Evolutionary conservation across 192 early-diverging fungal species (phyloP).

Genomic region (Helicostylum pulchrum): DNA sequence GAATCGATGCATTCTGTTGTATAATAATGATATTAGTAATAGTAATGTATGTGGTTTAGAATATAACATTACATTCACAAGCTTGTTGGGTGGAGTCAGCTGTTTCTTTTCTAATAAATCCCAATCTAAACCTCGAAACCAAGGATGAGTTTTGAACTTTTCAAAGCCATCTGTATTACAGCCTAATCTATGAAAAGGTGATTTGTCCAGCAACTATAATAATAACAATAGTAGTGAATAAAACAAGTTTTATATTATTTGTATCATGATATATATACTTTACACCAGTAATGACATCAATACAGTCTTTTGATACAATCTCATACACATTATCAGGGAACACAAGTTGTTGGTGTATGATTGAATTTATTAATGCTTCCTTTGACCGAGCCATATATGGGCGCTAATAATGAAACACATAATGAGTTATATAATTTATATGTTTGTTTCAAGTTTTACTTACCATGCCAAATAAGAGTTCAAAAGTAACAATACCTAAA

Average conservation of each 20-base stretch:
- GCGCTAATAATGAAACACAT: conserved; percentile 47
- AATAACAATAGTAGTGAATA: background rate
- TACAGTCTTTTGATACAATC: conserved; percentile 45
- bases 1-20: background rate
- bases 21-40: background rate
- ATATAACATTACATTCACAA: conserved; percentile 11
- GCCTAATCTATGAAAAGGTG: conserved; percentile 17
- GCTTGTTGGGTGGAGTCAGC: conserved; percentile 8
- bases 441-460: background rate
- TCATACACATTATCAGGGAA: conserved; percentile 60
- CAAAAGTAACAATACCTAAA: conserved; percentile 74
- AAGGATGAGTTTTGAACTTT: conserved; percentile 23
- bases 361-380: conserved; percentile 64
- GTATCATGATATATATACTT: background rate
- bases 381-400: conserved; percentile 80
- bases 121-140: conserved; percentile 29
- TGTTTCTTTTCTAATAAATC: conserved; percentile 22
- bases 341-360: conserved; percentile 62
- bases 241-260: background rate
- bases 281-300: conserved; percentile 53
- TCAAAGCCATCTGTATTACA: conserved; percentile 21
- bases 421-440: background rate
- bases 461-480: conserved; percentile 77
- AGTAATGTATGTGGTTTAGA: background rate
- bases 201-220: conserved; percentile 20